Conservation (phyloP, 1,284 basidiomycete genomes). For the Sporisorium iseilematis-ciliati region DNA sequence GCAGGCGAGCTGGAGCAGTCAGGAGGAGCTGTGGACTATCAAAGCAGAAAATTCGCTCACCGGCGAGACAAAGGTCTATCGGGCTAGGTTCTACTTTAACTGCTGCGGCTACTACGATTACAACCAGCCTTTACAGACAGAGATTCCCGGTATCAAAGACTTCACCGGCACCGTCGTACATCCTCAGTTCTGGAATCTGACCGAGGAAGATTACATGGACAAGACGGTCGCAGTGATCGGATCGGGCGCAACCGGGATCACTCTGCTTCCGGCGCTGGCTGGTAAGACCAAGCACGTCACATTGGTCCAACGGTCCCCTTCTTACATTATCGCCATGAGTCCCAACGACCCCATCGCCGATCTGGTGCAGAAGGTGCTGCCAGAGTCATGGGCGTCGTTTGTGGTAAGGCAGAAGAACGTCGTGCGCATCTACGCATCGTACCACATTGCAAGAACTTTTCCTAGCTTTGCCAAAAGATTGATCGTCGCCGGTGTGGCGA, state of each 20-base stretch:
- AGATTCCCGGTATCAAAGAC: not conserved
- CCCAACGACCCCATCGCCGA: not conserved
- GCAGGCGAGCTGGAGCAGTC: not conserved
- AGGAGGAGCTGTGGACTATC: not conserved
- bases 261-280: not conserved
- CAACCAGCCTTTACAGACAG: not conserved
- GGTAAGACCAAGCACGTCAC: not conserved
- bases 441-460: not conserved
- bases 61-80: not conserved
- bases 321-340: not conserved
- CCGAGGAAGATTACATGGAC: not conserved
- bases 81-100: not conserved
- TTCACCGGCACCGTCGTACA: not conserved
- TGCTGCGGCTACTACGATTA: conserved; percentile 7
- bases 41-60: not conserved
- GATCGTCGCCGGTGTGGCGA: not conserved
- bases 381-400: conserved; percentile 1
- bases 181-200: conserved; percentile 1
- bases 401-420: conserved; percentile 1
- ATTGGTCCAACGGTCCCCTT: not conserved
- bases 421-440: not conserved
- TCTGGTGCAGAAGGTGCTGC: not conserved
- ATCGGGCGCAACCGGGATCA: not conserved
- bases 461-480: not conserved
- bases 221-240: not conserved